These are phyloP conservation scores for Colletotrichum somersetense DNA, from an alignment of 2,329 filamentous ascomycete genomes.

Conservation along the genomic window DNA sequence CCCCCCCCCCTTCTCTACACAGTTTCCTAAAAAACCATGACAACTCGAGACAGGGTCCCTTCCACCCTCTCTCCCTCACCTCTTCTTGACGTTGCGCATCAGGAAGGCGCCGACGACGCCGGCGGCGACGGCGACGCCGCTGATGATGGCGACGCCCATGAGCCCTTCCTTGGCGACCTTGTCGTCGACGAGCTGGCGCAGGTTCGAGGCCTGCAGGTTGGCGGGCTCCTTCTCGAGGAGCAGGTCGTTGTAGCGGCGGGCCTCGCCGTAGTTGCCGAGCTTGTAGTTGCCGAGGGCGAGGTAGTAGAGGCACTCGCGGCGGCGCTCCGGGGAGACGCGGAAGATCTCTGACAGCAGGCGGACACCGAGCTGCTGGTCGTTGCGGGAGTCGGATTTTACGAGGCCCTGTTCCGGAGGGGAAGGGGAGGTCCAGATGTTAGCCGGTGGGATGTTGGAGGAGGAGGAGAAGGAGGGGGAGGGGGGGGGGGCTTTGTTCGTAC, in stretches of 20 bases:
- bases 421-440: not conserved
- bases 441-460: not conserved
- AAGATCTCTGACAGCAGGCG: slow-evolving; percentile 97
- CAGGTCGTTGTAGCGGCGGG: slow-evolving; percentile 92
- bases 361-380: slow-evolving; percentile 94
- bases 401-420: slow-evolving; percentile 73
- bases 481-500: slow-evolving; percentile 61
- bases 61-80: slow-evolving; percentile 50
- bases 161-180: slow-evolving; percentile 95
- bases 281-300: slow-evolving; percentile 98
- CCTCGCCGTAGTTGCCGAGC: slow-evolving; percentile 96
- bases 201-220: slow-evolving; percentile 90
- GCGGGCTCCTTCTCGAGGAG: slow-evolving; percentile 90
- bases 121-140: slow-evolving; percentile 90
- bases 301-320: slow-evolving; percentile 98
- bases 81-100: slow-evolving; percentile 78
- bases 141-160: slow-evolving; percentile 94
- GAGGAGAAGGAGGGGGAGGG: not conserved
- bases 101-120: slow-evolving; percentile 93
- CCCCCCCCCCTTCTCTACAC: not conserved
- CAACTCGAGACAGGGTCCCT: no score
- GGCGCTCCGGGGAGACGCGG: slow-evolving; percentile 89
- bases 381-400: slow-evolving; percentile 88
- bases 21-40: not conserved
- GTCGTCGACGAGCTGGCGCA: slow-evolving; percentile 91